These are phyloP conservation scores for Apophysomyces elegans DNA, from an alignment of 371 early-diverging fungal genomes.

Conservation along the genomic window DNA sequence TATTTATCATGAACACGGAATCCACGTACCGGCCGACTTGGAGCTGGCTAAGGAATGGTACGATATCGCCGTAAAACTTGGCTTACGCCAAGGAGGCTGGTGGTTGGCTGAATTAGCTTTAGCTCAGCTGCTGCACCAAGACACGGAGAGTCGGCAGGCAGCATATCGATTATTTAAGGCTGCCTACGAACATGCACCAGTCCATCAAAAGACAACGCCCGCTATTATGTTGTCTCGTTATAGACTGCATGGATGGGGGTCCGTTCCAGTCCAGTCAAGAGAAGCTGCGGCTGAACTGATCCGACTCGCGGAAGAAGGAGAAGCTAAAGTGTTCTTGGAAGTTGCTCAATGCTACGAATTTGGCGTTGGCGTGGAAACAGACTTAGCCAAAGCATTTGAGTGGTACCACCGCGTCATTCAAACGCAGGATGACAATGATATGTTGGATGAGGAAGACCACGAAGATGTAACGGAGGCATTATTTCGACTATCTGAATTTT, in stretches of 20 bases:
- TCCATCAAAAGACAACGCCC: conserved; percentile 21
- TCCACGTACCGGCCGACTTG: conserved; percentile 41
- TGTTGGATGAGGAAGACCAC: conserved; percentile 12
- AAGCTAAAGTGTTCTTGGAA: conserved; percentile 39
- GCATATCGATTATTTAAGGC: conserved; percentile 32
- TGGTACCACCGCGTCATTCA: conserved; percentile 69
- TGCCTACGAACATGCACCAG: conserved; percentile 20
- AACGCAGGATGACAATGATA: not conserved
- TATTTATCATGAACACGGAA: conserved; percentile 50
- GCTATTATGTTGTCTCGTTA: conserved; percentile 23
- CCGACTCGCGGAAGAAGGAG: conserved; percentile 30
- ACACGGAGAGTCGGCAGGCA: conserved; percentile 19
- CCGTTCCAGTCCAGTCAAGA: conserved; percentile 21
- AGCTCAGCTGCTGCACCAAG: conserved; percentile 44
- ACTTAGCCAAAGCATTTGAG: conserved; percentile 68
- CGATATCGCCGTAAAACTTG: conserved; percentile 33
- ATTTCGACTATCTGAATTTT: conserved; percentile 14
- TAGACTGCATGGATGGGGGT: conserved; percentile 15
- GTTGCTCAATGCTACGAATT: conserved; percentile 78
- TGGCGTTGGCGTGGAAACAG: conserved; percentile 74
- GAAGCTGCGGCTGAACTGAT: conserved; percentile 35
- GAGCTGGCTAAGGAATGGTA: conserved; percentile 42
- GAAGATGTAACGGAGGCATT: conserved; percentile 2
- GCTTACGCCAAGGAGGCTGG: conserved; percentile 14
- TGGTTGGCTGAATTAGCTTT: conserved; percentile 49